Conservation (phyloP, 176 grass and related monocot species). For the Avena eriantha region DNA sequence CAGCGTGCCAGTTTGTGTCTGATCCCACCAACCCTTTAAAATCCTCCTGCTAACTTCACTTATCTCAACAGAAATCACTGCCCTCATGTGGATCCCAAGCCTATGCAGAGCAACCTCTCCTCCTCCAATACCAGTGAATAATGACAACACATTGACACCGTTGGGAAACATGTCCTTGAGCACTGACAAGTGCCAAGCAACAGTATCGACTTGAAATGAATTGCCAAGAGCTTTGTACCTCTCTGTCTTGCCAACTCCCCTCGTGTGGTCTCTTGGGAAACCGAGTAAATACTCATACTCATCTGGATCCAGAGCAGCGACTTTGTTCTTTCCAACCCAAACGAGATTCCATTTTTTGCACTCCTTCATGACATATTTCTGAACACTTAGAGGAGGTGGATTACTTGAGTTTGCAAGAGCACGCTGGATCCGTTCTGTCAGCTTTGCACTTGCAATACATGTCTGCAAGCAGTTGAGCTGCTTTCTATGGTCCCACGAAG, state of each 20-base stretch:
- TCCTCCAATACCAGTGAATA: constrained; percentile 96
- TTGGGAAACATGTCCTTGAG: constrained; percentile 71
- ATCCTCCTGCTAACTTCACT: constrained; percentile 66
- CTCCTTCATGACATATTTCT: constrained; percentile 62
- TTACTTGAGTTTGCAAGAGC: constrained; percentile 34
- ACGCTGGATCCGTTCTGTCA: constrained; percentile 57
- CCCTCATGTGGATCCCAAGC: constrained; percentile 69
- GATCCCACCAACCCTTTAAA: constrained; percentile 85
- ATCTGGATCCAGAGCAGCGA: constrained; percentile 77
- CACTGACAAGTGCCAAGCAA: constrained; percentile 76
- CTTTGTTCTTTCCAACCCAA: constrained; percentile 84
- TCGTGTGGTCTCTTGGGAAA: constrained; percentile 83
- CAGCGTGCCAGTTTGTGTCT: constrained; percentile 70
- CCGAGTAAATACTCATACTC: constrained; percentile 85
- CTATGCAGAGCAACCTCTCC: constrained; percentile 93
- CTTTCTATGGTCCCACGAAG: constrained; percentile 76
- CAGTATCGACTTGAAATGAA: constrained; percentile 90
- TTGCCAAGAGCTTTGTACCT: constrained; percentile 77
- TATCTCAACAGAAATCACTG: constrained; percentile 78
- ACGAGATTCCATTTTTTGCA: constrained; percentile 87
- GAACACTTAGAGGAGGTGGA: constrained; percentile 48
- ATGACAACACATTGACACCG: constrained; percentile 70
- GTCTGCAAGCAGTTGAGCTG: constrained; percentile 95
- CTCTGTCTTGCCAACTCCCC: constrained; percentile 71
- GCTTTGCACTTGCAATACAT: constrained; percentile 56